These are phyloP conservation scores for Colletotrichum ledebouriae DNA, from an alignment of 2,329 filamentous ascomycete species.

Conservation along the genomic window DNA sequence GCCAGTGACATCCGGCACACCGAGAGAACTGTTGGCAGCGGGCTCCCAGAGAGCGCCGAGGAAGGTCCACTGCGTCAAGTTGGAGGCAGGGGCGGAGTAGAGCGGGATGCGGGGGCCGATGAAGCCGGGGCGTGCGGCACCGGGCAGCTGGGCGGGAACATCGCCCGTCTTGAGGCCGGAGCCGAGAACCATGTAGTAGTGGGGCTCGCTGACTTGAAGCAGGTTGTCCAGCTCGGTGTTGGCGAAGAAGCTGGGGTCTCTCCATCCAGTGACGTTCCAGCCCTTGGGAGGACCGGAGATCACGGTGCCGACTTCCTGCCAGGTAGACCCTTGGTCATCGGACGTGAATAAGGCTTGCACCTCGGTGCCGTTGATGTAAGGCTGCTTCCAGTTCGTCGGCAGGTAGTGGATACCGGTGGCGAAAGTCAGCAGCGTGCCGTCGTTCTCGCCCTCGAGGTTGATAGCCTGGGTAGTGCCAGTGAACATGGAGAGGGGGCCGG, in stretches of 20 bases:
- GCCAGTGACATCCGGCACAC: slow-evolving; percentile 40
- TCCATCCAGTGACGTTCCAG: slow-evolving; percentile 43
- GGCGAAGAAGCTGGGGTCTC: slow-evolving; percentile 42
- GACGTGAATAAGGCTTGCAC: slow-evolving; percentile 39
- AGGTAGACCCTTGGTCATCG: slow-evolving; percentile 35
- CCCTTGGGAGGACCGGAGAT: slow-evolving; percentile 39
- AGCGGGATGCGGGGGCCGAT: slow-evolving; percentile 42
- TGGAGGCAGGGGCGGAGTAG: slow-evolving; percentile 40
- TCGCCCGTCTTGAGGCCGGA: slow-evolving; percentile 42
- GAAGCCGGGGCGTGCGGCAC: slow-evolving; percentile 42
- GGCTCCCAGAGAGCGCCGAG: slow-evolving; percentile 43
- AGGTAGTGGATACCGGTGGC: slow-evolving; percentile 39
- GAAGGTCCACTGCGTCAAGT: slow-evolving; percentile 43
- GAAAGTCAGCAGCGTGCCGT: slow-evolving; percentile 42
- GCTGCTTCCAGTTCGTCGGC: slow-evolving; percentile 43
- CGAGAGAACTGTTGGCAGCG: slow-evolving; percentile 37
- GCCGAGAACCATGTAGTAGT: slow-evolving; percentile 43
- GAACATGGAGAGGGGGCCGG: slow-evolving; percentile 38
- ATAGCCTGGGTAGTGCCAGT: slow-evolving; percentile 40
- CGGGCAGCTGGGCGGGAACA: slow-evolving; percentile 37
- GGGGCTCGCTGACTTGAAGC: slow-evolving; percentile 34
- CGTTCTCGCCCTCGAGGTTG: slow-evolving; percentile 37
- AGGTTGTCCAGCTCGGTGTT: slow-evolving; percentile 36
- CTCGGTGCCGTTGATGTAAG: slow-evolving; percentile 41
- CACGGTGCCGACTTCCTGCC: slow-evolving; percentile 40